Evolutionary conservation across 768 basidiomycete genomes (phyloP).

Genomic region (Lactarius vividus): DNA sequence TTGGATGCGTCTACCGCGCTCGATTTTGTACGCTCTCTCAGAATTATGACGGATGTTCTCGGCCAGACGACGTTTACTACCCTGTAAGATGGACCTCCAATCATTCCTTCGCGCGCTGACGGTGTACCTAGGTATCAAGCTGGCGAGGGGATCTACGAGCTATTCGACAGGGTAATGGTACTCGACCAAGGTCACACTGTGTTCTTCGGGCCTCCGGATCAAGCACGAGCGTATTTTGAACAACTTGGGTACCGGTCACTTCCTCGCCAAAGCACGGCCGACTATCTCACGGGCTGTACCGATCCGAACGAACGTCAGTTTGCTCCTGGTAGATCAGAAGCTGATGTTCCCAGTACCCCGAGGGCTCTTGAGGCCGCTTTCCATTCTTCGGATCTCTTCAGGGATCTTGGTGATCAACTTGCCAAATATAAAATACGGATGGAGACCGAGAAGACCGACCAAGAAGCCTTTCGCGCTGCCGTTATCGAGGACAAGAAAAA

Average conservation of each 20-base stretch:
- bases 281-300: slow-evolving; percentile 83
- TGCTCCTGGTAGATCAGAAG: slow-evolving; percentile 54
- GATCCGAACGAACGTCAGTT: slow-evolving; percentile 85
- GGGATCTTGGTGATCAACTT: slow-evolving; percentile 45
- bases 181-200: slow-evolving; percentile 79
- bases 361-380: slow-evolving; percentile 65
- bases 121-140: slow-evolving; percentile 49
- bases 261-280: slow-evolving; percentile 85
- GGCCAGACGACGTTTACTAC: slow-evolving; percentile 80
- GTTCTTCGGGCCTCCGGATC: slow-evolving; percentile 72
- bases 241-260: slow-evolving; percentile 68
- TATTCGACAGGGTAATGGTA: slow-evolving; percentile 89
- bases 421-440: slow-evolving; percentile 53
- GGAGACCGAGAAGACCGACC: slow-evolving; percentile 62
- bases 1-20: slow-evolving; percentile 85
- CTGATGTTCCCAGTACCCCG: slow-evolving; percentile 65
- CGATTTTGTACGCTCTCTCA: slow-evolving; percentile 78
- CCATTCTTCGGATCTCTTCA: slow-evolving; percentile 45
- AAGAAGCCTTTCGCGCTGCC: slow-evolving; percentile 73
- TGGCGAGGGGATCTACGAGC: slow-evolving; percentile 72
- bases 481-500: slow-evolving; percentile 77
- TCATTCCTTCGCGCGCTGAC: slow-evolving; percentile 32
- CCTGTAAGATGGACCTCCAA: slow-evolving; percentile 43
- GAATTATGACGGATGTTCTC: slow-evolving; percentile 80
- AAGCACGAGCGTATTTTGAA: slow-evolving; percentile 80